Evolutionary conservation across 202 grass and related monocot genomes (phyloP).

Genomic region (Zoysia matrella): DNA sequence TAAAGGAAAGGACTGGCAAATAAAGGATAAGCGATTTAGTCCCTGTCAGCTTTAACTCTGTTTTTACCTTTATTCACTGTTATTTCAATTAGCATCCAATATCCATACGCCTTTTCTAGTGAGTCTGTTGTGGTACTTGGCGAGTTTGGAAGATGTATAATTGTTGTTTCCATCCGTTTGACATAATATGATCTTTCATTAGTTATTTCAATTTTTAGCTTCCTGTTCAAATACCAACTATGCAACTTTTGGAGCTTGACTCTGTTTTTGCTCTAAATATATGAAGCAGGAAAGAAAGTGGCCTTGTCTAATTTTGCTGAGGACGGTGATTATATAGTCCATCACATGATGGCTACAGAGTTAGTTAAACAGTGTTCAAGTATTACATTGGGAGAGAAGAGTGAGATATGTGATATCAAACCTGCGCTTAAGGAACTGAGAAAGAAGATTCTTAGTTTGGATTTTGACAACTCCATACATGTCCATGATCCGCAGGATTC

Average conservation of each 20-base stretch:
- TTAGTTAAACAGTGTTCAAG: constrained; percentile 58
- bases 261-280: constrained; percentile 40
- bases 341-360: constrained; percentile 50
- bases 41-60: constrained; percentile 1
- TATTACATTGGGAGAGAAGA: constrained; percentile 57
- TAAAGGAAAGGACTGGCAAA: neutral
- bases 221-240: neutral
- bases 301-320: neutral
- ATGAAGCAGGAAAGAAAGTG: constrained; percentile 36
- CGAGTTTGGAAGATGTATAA: neutral
- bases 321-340: constrained; percentile 4
- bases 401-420: constrained; percentile 50
- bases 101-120: constrained; percentile 11
- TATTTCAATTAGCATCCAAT: neutral
- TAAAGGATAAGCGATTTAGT: neutral
- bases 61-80: constrained; percentile 4
- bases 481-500: constrained; percentile 72
- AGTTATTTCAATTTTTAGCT: constrained; percentile 17
- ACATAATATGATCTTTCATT: neutral
- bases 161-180: neutral
- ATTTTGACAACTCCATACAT: constrained; percentile 58
- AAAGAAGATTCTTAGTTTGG: constrained; percentile 64
- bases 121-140: neutral
- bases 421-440: constrained; percentile 53
- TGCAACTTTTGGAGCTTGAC: neutral